Percentiles rank a stretch among this genome's conserved stretches.
These are phyloP conservation scores for Penicillium sp. DNA, from an alignment of 2,329 filamentous ascomycete species.

Conservation along the genomic window DNA sequence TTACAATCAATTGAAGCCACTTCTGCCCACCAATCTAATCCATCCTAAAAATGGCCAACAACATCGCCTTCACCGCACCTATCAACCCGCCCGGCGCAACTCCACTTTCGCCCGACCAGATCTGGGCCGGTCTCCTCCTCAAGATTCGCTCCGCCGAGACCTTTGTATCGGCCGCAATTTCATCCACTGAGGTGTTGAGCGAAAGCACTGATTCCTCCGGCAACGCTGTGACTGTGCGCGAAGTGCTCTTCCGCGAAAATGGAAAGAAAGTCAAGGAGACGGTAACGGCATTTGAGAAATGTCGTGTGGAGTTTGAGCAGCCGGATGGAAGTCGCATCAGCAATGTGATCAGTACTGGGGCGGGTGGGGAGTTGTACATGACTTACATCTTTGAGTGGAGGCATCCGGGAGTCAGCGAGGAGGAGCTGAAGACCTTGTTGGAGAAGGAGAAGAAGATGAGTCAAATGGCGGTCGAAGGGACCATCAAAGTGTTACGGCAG, in stretches of 20 bases:
- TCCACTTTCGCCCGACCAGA: slow-evolving; percentile 33
- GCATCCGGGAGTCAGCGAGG: slow-evolving; percentile 26
- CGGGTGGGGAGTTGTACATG: slow-evolving; percentile 36
- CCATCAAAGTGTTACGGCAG: slow-evolving; percentile 17
- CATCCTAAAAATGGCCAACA: slow-evolving; percentile 23
- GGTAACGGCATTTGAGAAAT: slow-evolving; percentile 24
- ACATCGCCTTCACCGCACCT: slow-evolving; percentile 38
- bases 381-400: slow-evolving; percentile 45
- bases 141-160: slow-evolving; percentile 31
- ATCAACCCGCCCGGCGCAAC: slow-evolving; percentile 35
- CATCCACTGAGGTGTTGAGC: slow-evolving; percentile 27
- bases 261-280: slow-evolving; percentile 25
- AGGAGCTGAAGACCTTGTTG: slow-evolving; percentile 11
- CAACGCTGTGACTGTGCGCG: slow-evolving; percentile 26
- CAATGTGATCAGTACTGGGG: slow-evolving; percentile 33
- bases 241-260: slow-evolving; percentile 29
- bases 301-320: slow-evolving; percentile 30
- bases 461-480: slow-evolving; percentile 21
- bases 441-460: slow-evolving; percentile 23
- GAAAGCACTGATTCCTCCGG: slow-evolving; percentile 22
- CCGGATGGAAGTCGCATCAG: slow-evolving; percentile 25
- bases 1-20: not conserved
- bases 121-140: slow-evolving; percentile 35
- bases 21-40: not conserved
- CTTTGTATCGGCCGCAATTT: slow-evolving; percentile 30